Evolutionary conservation across 257 asterid genomes (phyloP), one percentile per base, ranked within the genome.

Genomic region (Mentha longifolia): DNA sequence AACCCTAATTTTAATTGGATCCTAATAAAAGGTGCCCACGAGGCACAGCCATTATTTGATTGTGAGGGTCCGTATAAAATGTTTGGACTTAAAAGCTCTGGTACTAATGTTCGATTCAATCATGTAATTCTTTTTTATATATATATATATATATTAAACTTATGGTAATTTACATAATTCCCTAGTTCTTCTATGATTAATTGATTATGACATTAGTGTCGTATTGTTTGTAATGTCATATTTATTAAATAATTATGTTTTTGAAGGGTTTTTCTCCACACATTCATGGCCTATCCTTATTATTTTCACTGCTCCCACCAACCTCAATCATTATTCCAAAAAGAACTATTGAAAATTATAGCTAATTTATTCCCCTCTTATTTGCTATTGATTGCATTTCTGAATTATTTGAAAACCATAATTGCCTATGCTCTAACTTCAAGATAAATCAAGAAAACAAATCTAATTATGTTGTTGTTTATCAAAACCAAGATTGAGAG

Each of bases 291-390:
- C 58, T 43, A 50, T 15, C 61, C 61, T 51, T 43, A 43, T 73
- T 77, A 62, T 64, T 47, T 61, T 78, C 35, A 71, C 55, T 70
- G 72, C 60, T 75, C 72, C 77, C 79, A 81, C 80, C 82, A 54
- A 45, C 74, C 74, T 60, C 81, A 77, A 79, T 77, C 81, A 85
- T 82, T 75, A 56, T n/a, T 46, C 42, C 13, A 22, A 20, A 59
- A 64, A 46, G 3, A 68, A 61, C 42, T 67, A 52, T 62, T 51
- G 58, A 2, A 12, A 60, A 67, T 46, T 25, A 20, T 45, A 54
- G 45, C 45, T 71, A 8, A 60, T 17, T 9, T 59, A 67, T 60
- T 28, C 67, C 28, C 62, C 22, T 47, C 45, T 60, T 33, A 61
- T 12, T 57, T 41, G 43, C 59, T 79, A 62, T 72, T 66, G 39